Conservation (phyloP, 129 eudicot genomes). For the Lactuca saligna region DNA sequence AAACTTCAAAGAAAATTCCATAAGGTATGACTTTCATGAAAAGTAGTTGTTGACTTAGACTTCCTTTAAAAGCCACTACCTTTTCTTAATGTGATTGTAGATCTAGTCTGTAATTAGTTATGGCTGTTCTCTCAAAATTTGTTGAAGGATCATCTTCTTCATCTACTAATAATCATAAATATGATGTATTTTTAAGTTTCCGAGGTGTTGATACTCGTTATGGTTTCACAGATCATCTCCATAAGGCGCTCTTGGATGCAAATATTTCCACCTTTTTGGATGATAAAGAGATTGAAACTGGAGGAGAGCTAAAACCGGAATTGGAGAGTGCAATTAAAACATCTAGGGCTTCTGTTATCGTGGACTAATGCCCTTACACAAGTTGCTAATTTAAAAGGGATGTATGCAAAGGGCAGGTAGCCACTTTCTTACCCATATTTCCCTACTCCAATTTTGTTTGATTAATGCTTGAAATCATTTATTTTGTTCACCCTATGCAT, state of each 20-base stretch:
- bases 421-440: neutral
- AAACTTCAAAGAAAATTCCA: too few species aligned
- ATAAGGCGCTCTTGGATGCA: neutral
- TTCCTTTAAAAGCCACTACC: too few species aligned
- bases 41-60: too few species aligned
- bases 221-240: conserved; percentile 12
- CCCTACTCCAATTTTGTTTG: too few species aligned
- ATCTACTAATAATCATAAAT: neutral
- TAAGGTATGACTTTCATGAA: too few species aligned
- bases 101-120: neutral
- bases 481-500: too few species aligned
- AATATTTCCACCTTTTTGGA: conserved; percentile 1
- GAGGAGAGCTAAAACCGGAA: too few species aligned
- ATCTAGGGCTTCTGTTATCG: too few species aligned
- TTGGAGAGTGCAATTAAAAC: too few species aligned
- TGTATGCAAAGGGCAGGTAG: conserved; percentile 2
- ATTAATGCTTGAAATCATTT: too few species aligned
- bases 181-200: conserved; percentile 16
- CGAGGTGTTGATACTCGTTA: conserved; percentile 18
- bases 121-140: neutral
- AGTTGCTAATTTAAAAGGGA: conserved; percentile 12
- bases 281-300: neutral
- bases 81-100: too few species aligned
- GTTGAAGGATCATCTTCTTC: neutral
- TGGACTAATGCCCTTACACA: conserved; percentile 22